These are phyloP conservation scores for Thalassia testudinum DNA, from an alignment of 116 monocot genomes.

Conservation along the genomic window DNA sequence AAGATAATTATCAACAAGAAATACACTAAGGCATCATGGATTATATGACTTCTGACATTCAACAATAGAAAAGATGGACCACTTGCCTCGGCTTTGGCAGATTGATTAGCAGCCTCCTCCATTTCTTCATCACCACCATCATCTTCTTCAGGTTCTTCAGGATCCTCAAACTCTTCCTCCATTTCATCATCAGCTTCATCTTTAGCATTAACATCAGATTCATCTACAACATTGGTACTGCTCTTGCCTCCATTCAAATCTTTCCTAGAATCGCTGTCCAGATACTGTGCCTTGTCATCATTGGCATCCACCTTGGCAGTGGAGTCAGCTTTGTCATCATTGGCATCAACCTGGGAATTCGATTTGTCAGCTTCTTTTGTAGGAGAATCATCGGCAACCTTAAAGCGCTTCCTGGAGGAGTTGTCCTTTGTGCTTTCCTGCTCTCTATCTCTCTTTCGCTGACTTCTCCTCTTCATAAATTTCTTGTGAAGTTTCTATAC, in stretches of 20 bases:
- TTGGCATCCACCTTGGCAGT: neutral
- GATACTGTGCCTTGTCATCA: neutral
- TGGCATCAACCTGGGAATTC: conserved; percentile 6
- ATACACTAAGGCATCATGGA: no score
- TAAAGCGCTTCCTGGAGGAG: conserved; percentile 28
- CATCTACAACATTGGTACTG: conserved; percentile 3
- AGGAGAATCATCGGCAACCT: conserved; percentile 17
- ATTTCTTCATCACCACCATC: conserved; percentile 20
- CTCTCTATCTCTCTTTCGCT: conserved; percentile 69
- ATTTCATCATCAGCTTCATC: conserved; percentile 35
- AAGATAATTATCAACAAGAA: no score
- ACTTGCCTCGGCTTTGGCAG: conserved; percentile 22
- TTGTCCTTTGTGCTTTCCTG: conserved; percentile 29
- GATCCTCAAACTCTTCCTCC: conserved; percentile 32
- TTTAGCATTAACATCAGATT: conserved; percentile 4
- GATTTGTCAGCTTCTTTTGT: conserved; percentile 13
- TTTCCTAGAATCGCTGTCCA: neutral
- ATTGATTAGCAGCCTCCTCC: conserved; percentile 17
- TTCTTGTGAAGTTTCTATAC: conserved; percentile 53
- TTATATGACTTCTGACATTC: no score
- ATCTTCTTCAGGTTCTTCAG: conserved; percentile 16
- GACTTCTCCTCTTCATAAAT: conserved; percentile 36
- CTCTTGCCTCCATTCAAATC: no score
- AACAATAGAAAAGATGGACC: neutral
- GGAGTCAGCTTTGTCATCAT: conserved; percentile 8